These are phyloP conservation scores for Phytophthora nicotianae DNA, from an alignment of 352 stramenopile genomes.

Conservation along the genomic window DNA sequence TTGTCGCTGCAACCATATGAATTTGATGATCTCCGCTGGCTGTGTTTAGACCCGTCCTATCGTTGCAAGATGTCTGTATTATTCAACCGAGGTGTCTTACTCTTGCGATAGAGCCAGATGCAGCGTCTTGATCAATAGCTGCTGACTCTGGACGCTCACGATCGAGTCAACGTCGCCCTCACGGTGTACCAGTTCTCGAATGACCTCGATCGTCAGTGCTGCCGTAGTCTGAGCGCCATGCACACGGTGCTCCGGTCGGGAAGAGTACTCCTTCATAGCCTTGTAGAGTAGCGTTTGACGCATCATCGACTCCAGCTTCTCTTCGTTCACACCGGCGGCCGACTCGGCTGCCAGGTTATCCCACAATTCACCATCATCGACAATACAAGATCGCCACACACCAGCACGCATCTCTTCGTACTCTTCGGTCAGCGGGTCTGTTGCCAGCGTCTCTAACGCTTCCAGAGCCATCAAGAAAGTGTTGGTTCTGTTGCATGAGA, in stretches of 20 bases:
- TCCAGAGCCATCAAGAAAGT: constrained; percentile 77
- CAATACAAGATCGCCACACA: constrained; percentile 66
- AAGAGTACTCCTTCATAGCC: constrained; percentile 58
- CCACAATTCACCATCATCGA: constrained; percentile 68
- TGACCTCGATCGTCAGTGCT: constrained; percentile 62
- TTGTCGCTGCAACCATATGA: constrained; percentile 34
- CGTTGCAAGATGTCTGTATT: constrained; percentile 16
- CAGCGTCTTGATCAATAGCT: constrained; percentile 80
- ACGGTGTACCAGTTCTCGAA: constrained; percentile 65
- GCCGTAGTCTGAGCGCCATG: constrained; percentile 13
- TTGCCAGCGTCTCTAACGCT: constrained; percentile 61
- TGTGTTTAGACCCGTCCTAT: constrained; percentile 10
- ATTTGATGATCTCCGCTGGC: constrained; percentile 31
- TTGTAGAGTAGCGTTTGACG: constrained; percentile 72
- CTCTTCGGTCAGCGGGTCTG: constrained; percentile 35
- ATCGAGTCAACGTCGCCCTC: constrained; percentile 54
- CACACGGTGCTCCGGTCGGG: constrained; percentile 24
- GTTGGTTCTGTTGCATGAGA: constrained; percentile 43
- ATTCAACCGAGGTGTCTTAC: constrained; percentile 11
- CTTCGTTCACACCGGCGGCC: constrained; percentile 60
- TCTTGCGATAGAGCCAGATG: constrained; percentile 48
- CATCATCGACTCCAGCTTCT: constrained; percentile 68
- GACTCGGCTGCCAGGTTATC: constrained; percentile 55
- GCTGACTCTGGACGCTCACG: constrained; percentile 56
- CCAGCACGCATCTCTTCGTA: constrained; percentile 51